Percentiles rank a stretch among this genome's conserved stretches.
These are phyloP conservation scores for Rhodomyrtus psidioides DNA, from an alignment of 441 rosid genomes.

Conservation along the genomic window DNA sequence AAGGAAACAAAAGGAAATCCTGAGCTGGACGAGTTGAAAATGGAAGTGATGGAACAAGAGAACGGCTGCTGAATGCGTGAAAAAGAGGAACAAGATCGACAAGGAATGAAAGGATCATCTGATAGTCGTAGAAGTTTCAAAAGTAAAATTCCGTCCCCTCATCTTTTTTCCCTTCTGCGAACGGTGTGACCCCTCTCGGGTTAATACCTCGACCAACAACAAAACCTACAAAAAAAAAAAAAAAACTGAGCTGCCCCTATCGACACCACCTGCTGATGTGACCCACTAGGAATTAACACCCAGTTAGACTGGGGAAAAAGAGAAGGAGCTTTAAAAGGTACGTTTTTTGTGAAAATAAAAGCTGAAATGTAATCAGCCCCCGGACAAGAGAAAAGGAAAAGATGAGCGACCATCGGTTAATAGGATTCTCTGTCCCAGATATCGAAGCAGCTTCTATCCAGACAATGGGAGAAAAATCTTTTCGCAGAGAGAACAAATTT, in stretches of 20 bases:
- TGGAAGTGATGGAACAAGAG: not conserved
- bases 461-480: constrained; percentile 6
- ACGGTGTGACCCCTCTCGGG: constrained; percentile 42
- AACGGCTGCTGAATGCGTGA: not conserved
- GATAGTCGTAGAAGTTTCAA: not conserved
- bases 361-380: not conserved
- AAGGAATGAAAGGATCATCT: not conserved
- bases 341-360: not conserved
- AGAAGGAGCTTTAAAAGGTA: constrained; percentile 1
- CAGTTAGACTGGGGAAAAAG: constrained; percentile 42
- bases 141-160: not conserved
- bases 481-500: constrained; percentile 6
- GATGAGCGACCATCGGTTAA: constrained; percentile 26
- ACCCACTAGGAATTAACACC: constrained; percentile 76
- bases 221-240: constrained; percentile 23
- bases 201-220: constrained; percentile 38
- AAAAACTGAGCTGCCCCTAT: not conserved
- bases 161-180: not conserved
- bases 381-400: not conserved
- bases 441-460: constrained; percentile 20
- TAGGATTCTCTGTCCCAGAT: constrained; percentile 15
- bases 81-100: not conserved
- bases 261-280: constrained; percentile 77
- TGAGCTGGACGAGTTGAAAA: not conserved
- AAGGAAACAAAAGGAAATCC: not conserved